These are phyloP conservation scores for Lipomyces anomalus DNA, from an alignment of 805 yeast genomes.

Conservation along the genomic window DNA sequence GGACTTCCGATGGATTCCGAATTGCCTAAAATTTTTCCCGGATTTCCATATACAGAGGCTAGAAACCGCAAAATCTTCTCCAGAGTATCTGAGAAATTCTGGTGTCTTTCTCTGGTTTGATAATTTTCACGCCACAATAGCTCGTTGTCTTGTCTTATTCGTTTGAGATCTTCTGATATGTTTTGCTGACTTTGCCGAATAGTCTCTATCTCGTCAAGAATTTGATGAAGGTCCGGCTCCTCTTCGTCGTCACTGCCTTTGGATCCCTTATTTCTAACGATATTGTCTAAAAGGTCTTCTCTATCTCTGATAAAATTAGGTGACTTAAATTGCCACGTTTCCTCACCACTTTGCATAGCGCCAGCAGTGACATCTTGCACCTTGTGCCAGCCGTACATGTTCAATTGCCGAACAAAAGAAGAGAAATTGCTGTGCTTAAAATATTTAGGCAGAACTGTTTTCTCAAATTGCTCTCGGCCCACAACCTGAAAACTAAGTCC, in stretches of 20 bases:
- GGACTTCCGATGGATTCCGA: conserved; percentile 14
- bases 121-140: conserved; percentile 86
- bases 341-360: conserved; percentile 51
- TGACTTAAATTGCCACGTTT: conserved; percentile 82
- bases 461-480: conserved; percentile 79
- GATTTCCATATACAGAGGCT: conserved; percentile 72
- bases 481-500: conserved; percentile 81
- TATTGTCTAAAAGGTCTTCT: conserved; percentile 79
- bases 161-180: conserved; percentile 75
- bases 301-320: conserved; percentile 70
- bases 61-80: conserved; percentile 82
- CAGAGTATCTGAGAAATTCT: conserved; percentile 78
- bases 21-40: conserved; percentile 43
- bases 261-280: conserved; percentile 63
- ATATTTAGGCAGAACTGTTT: conserved; percentile 76
- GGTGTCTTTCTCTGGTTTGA: conserved; percentile 75
- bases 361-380: conserved; percentile 85
- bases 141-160: conserved; percentile 83
- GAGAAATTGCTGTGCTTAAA: conserved; percentile 95
- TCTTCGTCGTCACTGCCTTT: conserved; percentile 41
- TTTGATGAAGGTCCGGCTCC: conserved; percentile 42
- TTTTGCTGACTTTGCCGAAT: conserved; percentile 73
- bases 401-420: conserved; percentile 88
- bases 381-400: conserved; percentile 99
- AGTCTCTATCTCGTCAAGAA: conserved; percentile 66